Percentiles rank a stretch among this genome's conserved stretches.
Conservation (phyloP, 225 moss, liverwort and hornwort genomes). For the Pleurozium schreberi region DNA sequence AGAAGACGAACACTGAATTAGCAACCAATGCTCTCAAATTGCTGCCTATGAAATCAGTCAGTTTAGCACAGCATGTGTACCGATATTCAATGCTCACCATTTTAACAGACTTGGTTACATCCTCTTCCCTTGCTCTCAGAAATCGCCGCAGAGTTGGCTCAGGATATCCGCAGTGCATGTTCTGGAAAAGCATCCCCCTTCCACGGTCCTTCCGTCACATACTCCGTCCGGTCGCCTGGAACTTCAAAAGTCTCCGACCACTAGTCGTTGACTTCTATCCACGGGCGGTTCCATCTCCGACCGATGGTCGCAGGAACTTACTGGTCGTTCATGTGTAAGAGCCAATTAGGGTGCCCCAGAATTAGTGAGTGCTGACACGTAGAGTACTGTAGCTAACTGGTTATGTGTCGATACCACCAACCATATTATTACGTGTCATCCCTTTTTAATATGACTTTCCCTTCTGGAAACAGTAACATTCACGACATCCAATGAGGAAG, state of each 20-base stretch:
- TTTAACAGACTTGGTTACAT: slow-evolving; percentile 58
- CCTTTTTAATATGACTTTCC: neutral
- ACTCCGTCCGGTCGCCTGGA: neutral
- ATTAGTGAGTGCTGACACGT: neutral
- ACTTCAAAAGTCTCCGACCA: neutral
- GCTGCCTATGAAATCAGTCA: neutral
- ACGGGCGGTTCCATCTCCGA: accelerated
- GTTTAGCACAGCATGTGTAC: neutral
- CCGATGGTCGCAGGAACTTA: neutral
- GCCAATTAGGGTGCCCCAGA: neutral
- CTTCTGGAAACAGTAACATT: neutral
- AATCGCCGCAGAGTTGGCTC: slow-evolving; percentile 54
- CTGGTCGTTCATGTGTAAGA: neutral
- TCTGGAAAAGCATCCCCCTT: slow-evolving; percentile 50
- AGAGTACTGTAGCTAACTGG: neutral
- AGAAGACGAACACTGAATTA: neutral
- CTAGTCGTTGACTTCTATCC: neutral
- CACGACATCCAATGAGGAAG: neutral
- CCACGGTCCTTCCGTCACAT: neutral
- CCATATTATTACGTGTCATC: neutral
- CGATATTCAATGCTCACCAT: slow-evolving; percentile 43
- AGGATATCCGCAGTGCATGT: slow-evolving; percentile 62
- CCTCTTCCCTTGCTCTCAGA: slow-evolving; percentile 70
- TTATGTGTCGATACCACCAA: no score
- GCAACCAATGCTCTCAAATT: neutral